Evolutionary conservation across 2,329 filamentous ascomycete species (phyloP).

Genomic region (Colletotrichum sp.): DNA sequence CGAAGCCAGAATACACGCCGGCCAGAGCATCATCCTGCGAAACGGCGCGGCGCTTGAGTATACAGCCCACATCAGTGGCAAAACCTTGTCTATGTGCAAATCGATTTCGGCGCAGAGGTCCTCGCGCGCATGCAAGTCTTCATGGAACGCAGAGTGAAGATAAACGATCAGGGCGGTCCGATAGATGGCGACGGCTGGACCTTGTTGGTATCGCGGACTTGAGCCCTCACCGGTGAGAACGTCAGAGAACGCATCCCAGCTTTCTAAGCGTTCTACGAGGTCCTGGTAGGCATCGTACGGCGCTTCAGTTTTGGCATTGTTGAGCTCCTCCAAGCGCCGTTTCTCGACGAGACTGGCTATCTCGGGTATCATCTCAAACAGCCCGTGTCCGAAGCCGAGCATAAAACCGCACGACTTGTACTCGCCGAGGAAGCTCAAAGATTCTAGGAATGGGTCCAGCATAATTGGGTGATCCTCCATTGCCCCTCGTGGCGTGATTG

Average conservation of each 20-base stretch:
- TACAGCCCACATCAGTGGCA: background rate
- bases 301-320: background rate
- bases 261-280: background rate
- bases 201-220: background rate
- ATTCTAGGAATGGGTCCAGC: background rate
- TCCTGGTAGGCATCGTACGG: accelerated
- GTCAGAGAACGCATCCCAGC: background rate
- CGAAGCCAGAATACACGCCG: background rate
- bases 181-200: background rate
- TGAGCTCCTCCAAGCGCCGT: background rate
- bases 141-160: background rate
- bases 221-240: background rate
- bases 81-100: background rate
- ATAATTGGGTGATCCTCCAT: background rate
- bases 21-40: background rate
- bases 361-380: background rate
- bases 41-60: background rate
- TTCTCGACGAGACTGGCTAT: background rate
- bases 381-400: background rate
- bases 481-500: background rate
- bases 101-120: background rate
- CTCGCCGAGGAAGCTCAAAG: background rate
- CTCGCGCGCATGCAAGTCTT: background rate
- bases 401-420: background rate
- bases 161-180: background rate